These are phyloP conservation scores for Syzygium jambos DNA, from an alignment of 345 rosid genomes.

Conservation along the genomic window DNA sequence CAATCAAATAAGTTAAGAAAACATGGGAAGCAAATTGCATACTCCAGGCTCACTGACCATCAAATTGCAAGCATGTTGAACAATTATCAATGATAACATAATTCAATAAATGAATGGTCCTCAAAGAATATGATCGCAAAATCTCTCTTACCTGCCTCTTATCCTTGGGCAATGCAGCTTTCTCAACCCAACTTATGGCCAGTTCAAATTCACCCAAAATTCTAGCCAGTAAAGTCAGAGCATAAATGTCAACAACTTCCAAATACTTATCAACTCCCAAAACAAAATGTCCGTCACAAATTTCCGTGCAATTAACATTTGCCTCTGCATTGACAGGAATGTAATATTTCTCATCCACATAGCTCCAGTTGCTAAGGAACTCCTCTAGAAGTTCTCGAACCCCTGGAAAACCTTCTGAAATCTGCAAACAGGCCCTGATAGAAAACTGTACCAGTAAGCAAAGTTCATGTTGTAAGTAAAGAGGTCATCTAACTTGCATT, in stretches of 20 bases:
- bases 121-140: not conserved
- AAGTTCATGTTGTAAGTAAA: not conserved
- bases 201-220: constrained; percentile 32
- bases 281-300: constrained; percentile 13
- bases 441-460: not conserved
- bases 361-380: constrained; percentile 61
- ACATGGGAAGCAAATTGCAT: not conserved
- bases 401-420: constrained; percentile 45
- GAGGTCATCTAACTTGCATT: not conserved
- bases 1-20: not conserved
- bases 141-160: constrained; percentile 47
- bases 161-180: constrained; percentile 71
- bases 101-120: not conserved
- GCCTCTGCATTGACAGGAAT: constrained; percentile 18
- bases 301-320: constrained; percentile 11
- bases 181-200: constrained; percentile 82
- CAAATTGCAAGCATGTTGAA: not conserved
- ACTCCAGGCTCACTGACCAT: not conserved
- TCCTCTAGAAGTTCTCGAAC: constrained; percentile 62
- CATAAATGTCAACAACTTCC: constrained; percentile 63
- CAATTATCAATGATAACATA: not conserved
- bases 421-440: constrained; percentile 66
- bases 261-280: constrained; percentile 46
- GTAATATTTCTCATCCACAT: constrained; percentile 36
- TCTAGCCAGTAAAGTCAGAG: constrained; percentile 48